These are phyloP conservation scores for Pouteria glomerata DNA, from an alignment of 148 eudicot species.

Conservation along the genomic window DNA sequence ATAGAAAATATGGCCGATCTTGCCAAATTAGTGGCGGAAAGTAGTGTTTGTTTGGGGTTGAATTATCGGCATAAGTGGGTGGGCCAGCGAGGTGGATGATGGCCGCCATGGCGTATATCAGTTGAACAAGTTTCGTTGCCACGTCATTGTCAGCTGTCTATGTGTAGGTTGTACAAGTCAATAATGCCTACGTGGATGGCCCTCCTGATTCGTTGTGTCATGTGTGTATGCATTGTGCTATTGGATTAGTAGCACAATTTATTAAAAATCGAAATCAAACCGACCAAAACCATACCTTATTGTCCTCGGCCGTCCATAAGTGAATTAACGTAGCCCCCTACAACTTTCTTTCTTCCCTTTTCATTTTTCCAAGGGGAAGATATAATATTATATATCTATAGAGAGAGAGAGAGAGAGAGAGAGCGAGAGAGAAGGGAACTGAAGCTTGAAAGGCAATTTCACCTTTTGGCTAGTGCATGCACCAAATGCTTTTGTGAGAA, in stretches of 20 bases:
- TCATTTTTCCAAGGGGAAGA: no score
- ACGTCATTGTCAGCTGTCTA: conserved; percentile 8
- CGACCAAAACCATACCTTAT: not conserved
- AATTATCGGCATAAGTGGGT: no score
- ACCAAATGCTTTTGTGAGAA: not conserved
- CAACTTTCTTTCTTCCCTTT: not conserved
- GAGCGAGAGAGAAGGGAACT: not conserved
- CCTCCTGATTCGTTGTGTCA: not conserved
- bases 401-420: no score
- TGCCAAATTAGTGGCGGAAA: no score
- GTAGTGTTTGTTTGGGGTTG: no score
- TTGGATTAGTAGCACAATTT: not conserved
- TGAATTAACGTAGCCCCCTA: not conserved
- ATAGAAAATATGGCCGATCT: no score
- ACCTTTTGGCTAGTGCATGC: not conserved
- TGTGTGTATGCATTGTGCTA: not conserved
- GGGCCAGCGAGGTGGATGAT: not conserved
- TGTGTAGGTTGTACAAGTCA: not conserved
- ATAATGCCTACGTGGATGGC: not conserved
- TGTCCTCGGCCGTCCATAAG: conserved; percentile 14
- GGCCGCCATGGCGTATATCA: not conserved
- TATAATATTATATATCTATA: not conserved
- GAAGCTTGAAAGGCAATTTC: not conserved
- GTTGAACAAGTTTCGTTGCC: not conserved
- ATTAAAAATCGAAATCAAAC: conserved; percentile 7